Evolutionary conservation across 2,329 filamentous ascomycete genomes (phyloP).

Genomic region (Ascochyta fabae): DNA sequence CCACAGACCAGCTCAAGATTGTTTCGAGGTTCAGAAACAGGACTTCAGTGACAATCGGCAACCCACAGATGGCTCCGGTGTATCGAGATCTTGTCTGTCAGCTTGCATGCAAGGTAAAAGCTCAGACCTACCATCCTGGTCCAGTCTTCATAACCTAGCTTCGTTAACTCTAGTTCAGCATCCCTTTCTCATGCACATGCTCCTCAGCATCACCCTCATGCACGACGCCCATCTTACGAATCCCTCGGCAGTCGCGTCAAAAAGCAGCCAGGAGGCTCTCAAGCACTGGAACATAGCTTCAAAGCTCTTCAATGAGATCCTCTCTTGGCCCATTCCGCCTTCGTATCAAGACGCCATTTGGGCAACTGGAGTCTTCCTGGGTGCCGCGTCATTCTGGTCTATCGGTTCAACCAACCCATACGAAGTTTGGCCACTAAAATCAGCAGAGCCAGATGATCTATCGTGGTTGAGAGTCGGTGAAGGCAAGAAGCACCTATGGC

Average conservation of each 20-base stretch:
- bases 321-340: slow-evolving; percentile 47
- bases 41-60: slow-evolving; percentile 54
- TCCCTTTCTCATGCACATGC: slow-evolving; percentile 62
- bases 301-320: slow-evolving; percentile 56
- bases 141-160: not conserved
- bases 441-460: slow-evolving; percentile 54
- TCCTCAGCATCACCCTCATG: slow-evolving; percentile 60
- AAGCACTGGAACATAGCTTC: slow-evolving; percentile 58
- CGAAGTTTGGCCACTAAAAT: slow-evolving; percentile 64
- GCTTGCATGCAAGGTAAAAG: slow-evolving; percentile 51
- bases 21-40: slow-evolving; percentile 54
- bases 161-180: slow-evolving; percentile 43
- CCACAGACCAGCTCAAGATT: slow-evolving; percentile 32
- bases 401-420: slow-evolving; percentile 53
- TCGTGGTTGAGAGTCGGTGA: slow-evolving; percentile 65
- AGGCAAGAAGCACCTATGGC: slow-evolving; percentile 63
- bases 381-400: slow-evolving; percentile 55
- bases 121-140: too few relatives aligned
- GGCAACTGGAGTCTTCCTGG: slow-evolving; percentile 57
- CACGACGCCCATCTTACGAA: slow-evolving; percentile 58
- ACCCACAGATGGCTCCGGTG: slow-evolving; percentile 33
- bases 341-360: slow-evolving; percentile 55
- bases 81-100: slow-evolving; percentile 48
- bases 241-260: slow-evolving; percentile 8
- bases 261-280: slow-evolving; percentile 45